Conservation (phyloP, 305 asterid species). For the Solanum hybrid region DNA sequence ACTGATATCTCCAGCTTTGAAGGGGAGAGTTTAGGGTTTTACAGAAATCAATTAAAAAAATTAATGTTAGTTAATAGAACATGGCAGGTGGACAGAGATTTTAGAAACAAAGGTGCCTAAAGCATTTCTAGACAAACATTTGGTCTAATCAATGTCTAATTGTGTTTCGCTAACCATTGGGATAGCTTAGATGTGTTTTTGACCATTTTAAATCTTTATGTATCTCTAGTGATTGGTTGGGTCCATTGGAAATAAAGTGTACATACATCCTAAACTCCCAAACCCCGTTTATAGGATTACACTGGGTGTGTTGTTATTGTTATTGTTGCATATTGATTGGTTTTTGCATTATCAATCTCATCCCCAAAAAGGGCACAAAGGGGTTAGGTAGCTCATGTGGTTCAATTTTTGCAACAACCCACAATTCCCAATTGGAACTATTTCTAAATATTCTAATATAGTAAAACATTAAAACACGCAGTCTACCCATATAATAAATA, state of each 20-base stretch:
- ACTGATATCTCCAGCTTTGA: not conserved
- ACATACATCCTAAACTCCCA: not conserved
- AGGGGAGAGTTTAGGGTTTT: not conserved
- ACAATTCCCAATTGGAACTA: not conserved
- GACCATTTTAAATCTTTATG: not conserved
- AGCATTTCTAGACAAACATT: not conserved
- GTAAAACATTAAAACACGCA: not conserved
- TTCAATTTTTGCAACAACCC: not conserved
- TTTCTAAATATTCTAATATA: not conserved
- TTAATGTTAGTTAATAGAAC: not conserved
- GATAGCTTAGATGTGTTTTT: not conserved
- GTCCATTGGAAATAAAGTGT: not conserved
- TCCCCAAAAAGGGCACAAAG: not conserved
- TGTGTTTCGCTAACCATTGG: not conserved
- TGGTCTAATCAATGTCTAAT: not conserved
- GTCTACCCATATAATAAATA: not conserved
- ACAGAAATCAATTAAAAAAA: not conserved
- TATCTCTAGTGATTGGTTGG: not conserved
- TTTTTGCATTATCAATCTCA: not conserved
- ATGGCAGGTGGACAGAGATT: not conserved
- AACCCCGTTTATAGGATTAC: not conserved
- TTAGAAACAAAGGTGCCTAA: not conserved
- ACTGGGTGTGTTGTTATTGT: not conserved
- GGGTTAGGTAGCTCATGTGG: not conserved
- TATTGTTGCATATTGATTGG: not conserved